These are phyloP conservation scores for Phlebiopsis flavidoalba DNA, from an alignment of 768 basidiomycete genomes.

Conservation along the genomic window DNA sequence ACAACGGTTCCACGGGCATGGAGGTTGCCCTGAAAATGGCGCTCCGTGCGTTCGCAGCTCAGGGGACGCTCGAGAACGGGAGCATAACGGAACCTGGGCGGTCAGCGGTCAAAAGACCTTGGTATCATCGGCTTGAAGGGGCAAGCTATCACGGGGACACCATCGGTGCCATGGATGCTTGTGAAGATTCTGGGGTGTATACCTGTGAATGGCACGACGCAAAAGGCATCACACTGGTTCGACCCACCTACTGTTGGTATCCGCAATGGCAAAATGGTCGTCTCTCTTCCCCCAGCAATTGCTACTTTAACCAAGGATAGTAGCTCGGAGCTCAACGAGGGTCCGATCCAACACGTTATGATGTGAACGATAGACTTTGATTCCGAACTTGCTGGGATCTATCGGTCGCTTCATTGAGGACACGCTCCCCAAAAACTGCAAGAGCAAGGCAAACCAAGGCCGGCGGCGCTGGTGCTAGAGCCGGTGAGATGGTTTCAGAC, in stretches of 20 bases:
- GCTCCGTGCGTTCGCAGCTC: slow-evolving; percentile 56
- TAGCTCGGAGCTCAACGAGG: slow-evolving; percentile 25
- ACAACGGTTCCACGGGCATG: slow-evolving; percentile 95
- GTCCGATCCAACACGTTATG: slow-evolving; percentile 62
- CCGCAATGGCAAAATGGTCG: slow-evolving; percentile 48
- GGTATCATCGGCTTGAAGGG: slow-evolving; percentile 86
- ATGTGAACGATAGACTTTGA: slow-evolving; percentile 57
- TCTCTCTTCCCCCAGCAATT: slow-evolving; percentile 51
- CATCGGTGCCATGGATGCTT: slow-evolving; percentile 95
- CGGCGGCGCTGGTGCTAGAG: slow-evolving; percentile 83
- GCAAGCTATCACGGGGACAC: slow-evolving; percentile 98
- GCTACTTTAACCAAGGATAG: slow-evolving; percentile 23
- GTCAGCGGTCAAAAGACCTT: slow-evolving; percentile 29
- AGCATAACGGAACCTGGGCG: slow-evolving; percentile 30
- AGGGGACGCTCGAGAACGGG: slow-evolving; percentile 32
- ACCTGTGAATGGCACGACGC: slow-evolving; percentile 95
- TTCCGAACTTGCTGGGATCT: slow-evolving; percentile 57
- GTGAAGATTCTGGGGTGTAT: slow-evolving; percentile 78
- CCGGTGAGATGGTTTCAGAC: slow-evolving; percentile 35
- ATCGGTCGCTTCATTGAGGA: slow-evolving; percentile 54
- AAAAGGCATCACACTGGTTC: slow-evolving; percentile 91
- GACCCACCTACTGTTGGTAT: slow-evolving; percentile 80
- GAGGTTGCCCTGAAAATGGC: slow-evolving; percentile 99
- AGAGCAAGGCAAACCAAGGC: slow-evolving; percentile 31
- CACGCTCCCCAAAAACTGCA: slow-evolving; percentile 45